Evolutionary conservation across 805 yeast genomes (phyloP).

Genomic region (Lachancea fermentati): DNA sequence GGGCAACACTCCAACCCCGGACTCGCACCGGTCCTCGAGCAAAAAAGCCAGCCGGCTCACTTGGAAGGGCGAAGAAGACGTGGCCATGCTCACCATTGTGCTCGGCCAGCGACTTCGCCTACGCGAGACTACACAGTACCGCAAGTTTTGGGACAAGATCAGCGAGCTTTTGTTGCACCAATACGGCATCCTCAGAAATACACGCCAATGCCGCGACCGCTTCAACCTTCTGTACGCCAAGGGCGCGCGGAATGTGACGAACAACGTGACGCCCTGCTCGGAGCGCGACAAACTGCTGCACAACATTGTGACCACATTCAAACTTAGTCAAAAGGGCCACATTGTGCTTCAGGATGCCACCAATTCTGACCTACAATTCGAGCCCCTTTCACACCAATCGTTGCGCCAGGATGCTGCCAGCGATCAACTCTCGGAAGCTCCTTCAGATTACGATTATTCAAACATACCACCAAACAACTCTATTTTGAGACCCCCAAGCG

Average conservation of each 20-base stretch:
- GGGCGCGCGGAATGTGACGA: constrained; percentile 8
- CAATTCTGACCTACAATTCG: background rate
- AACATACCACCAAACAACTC: background rate
- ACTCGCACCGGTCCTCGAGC: background rate
- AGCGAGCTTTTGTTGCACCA: constrained; percentile 17
- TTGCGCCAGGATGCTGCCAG: background rate
- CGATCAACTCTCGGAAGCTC: background rate
- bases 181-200: constrained; percentile 19
- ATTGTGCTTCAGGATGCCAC: background rate
- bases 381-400: too few relatives aligned
- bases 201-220: constrained; percentile 30
- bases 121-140: constrained; percentile 3
- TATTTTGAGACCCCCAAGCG: too few relatives aligned
- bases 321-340: constrained; percentile 1
- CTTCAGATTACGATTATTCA: background rate
- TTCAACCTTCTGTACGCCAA: constrained; percentile 24
- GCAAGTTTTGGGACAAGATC: constrained; percentile 23
- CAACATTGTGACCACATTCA: constrained; percentile 3
- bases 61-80: constrained; percentile 8
- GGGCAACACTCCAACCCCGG: background rate
- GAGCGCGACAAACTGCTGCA: constrained; percentile 3
- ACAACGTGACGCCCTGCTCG: constrained; percentile 4
- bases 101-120: constrained; percentile 4
- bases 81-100: constrained; percentile 4
- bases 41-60: constrained; percentile 1